phyloP scores from a whole-genome alignment of 106 monocot genomes.

The Apostasia ramifera region DNA sequence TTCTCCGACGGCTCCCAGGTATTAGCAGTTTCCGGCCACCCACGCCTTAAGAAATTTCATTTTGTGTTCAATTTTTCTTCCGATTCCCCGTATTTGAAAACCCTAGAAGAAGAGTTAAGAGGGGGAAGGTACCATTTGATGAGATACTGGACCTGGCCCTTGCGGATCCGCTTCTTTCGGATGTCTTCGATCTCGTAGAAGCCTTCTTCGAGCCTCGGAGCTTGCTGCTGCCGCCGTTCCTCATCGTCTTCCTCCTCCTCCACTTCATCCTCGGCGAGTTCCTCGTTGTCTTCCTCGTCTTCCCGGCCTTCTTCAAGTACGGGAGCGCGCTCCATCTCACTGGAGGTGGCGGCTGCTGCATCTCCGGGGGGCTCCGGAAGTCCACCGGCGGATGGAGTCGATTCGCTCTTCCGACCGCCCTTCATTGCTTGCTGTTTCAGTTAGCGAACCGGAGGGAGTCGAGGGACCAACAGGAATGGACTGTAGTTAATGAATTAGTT shows the following conservation, averaged over 20 bases:
- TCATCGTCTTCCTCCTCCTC: constrained; percentile 1
- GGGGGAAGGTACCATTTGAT: constrained; percentile 53
- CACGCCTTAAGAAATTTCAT: constrained; percentile 43
- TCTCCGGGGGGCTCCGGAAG: not conserved
- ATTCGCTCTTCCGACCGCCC: not conserved
- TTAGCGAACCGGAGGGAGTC: too few relatives aligned
- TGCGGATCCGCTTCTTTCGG: constrained; percentile 59
- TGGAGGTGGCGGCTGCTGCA: not conserved
- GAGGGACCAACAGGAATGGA: too few relatives aligned
- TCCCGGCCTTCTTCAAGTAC: too few relatives aligned
- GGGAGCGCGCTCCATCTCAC: not conserved
- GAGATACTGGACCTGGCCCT: constrained; percentile 69
- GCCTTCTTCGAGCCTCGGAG: constrained; percentile 53
- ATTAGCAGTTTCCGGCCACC: constrained; percentile 93
- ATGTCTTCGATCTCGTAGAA: constrained; percentile 83
- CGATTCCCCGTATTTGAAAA: not conserved
- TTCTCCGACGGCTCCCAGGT: constrained; percentile 95
- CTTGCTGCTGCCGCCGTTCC: not conserved
- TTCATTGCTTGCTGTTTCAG: not conserved
- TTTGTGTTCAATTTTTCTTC: too few relatives aligned
- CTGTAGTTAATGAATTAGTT: too few relatives aligned
- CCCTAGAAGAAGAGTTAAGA: not conserved
- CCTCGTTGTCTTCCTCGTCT: not conserved
- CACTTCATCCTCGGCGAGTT: not conserved
- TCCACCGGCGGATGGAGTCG: not conserved